phyloP scores from a whole-genome alignment of 202 grass and related monocot species.

The Brachypodium distachyon region DNA sequence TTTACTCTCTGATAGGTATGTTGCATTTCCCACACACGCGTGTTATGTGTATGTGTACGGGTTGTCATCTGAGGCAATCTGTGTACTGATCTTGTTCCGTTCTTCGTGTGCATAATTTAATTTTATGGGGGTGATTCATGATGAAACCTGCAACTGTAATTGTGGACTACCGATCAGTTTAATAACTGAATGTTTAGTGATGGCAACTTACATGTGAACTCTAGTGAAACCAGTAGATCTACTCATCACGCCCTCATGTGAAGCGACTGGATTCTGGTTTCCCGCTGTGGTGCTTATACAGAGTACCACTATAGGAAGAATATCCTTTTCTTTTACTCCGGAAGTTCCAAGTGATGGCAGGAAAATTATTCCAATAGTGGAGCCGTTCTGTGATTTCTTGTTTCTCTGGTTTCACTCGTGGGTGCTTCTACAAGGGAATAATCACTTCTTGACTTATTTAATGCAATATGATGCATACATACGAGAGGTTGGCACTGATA shows the following conservation, averaged over 20 bases:
- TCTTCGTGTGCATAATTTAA: background rate
- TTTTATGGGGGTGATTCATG: background rate
- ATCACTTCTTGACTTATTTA: background rate
- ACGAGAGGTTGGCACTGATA: background rate
- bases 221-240: background rate
- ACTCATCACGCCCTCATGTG: background rate
- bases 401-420: background rate
- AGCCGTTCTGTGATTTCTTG: background rate
- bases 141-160: background rate
- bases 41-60: too few relatives aligned
- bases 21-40: background rate
- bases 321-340: background rate
- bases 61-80: background rate
- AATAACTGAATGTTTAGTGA: background rate
- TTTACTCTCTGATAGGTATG: slow-evolving; percentile 83
- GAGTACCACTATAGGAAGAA: background rate
- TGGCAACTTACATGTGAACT: slow-evolving; percentile 3
- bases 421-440: background rate
- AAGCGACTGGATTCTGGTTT: background rate
- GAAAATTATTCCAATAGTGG: background rate
- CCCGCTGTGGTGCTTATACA: background rate
- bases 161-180: background rate
- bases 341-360: background rate
- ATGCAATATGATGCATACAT: background rate
- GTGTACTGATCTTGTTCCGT: background rate